Base-by-base conservation (phyloP, 345 rosid species). In the Eucalyptus sp. region DNA sequence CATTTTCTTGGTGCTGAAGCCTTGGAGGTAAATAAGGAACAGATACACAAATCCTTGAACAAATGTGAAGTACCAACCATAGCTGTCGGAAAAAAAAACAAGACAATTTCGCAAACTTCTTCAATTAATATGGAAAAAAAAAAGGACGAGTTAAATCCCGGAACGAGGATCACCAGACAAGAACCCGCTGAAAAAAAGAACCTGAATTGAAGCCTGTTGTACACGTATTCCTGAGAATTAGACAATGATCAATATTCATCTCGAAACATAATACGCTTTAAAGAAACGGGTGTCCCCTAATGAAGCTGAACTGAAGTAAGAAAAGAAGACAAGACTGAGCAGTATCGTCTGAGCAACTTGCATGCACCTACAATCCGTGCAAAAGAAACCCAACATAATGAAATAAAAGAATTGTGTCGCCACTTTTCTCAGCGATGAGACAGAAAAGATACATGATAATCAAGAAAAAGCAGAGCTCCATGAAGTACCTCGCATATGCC, bases 31-130 rank as follows among this genome's bases (percentile, higher is more conserved):
- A 89, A 98, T 96, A 15, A 98, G 95, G 31, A 91, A 89, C 89
- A 98, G 91, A 93, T 98, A 98, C 50, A 98, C 99, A 90, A 98
- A 97, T 91, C 99, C 99, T 94, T 98, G 99, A 50, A 98, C 93
- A 91, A 98, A 98, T 13, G 99, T 98, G 94, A 98, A 98, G 89
- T 98, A 97, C 99, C 99, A 98, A 25, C 99, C 99, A 91, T 97
- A 98, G 97, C 99, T 98, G 95, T 11, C 14, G 48, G 46, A 37
- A 37, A 76, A 20, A 37, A 52, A 18, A 76, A 64, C 2, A 18
- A 76, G 27, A 37, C 25, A 22, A 37, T 37, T 37, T 76, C 20
- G 84, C 91, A 91, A 90, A 62, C 13, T 76, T 76, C 46, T 76
- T 76, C 83, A 46, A 48, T 20, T 22, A 6, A 76, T 20, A 68